Evolutionary conservation across 208 protist species (phyloP), one percentile per base, ranked within the genome.

Genomic region (Wallacemonas sp.): DNA sequence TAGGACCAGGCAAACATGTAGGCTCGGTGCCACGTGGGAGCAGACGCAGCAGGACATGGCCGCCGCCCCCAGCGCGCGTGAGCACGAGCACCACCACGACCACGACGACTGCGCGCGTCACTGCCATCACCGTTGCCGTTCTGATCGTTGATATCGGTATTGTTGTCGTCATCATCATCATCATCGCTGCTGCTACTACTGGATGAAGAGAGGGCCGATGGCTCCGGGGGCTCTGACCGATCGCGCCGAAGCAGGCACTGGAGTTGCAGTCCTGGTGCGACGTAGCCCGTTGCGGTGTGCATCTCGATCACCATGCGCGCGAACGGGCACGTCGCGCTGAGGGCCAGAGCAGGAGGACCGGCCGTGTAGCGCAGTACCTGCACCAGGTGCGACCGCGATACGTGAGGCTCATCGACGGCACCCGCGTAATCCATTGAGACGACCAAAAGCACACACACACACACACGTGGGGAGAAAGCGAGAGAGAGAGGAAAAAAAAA

Each of bases 1-100:
- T 58, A 41, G 5, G 52, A 58, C 52, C 52, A 58, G 16, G 17
- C 52, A 23, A 58, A 58, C 52, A 58, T 58, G 52, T 58, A 58
- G 4, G n/a, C n/a, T n/a, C n/a, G n/a, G n/a, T n/a, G n/a, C n/a
- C n/a, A n/a, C n/a, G n/a, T n/a, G n/a, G n/a, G n/a, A n/a, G n/a
- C n/a, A n/a, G n/a, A n/a, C n/a, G n/a, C n/a, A n/a, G n/a, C n/a
- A n/a, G n/a, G n/a, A n/a, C n/a, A n/a, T n/a, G n/a, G n/a, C n/a
- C n/a, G n/a, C n/a, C n/a, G n/a, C n/a, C n/a, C n/a, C n/a, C n/a
- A n/a, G n/a, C n/a, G n/a, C n/a, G n/a, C n/a, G n/a, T n/a, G n/a
- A n/a, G n/a, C n/a, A n/a, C n/a, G n/a, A n/a, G n/a, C n/a, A n/a
- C n/a, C n/a, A n/a, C n/a, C n/a, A n/a, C n/a, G n/a, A n/a, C 17